Percentiles rank a stretch among this genome's conserved stretches.
phyloP scores from a whole-genome alignment of 1,284 basidiomycete species.

The Papiliotrema laurentii region DNA sequence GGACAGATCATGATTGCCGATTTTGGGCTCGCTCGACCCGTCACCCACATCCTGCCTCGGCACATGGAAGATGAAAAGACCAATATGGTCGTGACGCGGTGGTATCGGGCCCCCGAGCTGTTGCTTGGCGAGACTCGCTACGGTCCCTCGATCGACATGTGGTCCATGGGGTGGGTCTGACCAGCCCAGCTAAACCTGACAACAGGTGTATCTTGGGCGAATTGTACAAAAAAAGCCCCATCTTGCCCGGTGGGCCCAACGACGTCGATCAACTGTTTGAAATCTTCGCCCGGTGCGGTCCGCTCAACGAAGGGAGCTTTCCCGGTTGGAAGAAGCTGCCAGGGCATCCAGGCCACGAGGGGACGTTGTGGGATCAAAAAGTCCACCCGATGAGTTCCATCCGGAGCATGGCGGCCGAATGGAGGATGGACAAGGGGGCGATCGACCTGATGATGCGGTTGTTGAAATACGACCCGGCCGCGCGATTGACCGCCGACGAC shows the following conservation, averaged over 20 bases:
- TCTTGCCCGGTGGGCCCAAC: slow-evolving; percentile 71
- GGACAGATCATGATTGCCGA: slow-evolving; percentile 87
- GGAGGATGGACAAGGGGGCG: slow-evolving; percentile 35
- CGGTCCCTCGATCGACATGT: slow-evolving; percentile 91
- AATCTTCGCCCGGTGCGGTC: slow-evolving; percentile 85
- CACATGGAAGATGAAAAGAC: slow-evolving; percentile 66
- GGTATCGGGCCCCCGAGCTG: slow-evolving; percentile 96
- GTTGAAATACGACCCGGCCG: slow-evolving; percentile 53
- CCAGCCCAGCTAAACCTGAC: slow-evolving; percentile 1
- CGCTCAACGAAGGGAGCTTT: slow-evolving; percentile 68
- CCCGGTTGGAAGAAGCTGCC: slow-evolving; percentile 74
- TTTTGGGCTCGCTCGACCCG: slow-evolving; percentile 89
- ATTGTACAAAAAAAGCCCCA: slow-evolving; percentile 85
- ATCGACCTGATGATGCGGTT: slow-evolving; percentile 50
- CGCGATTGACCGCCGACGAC: slow-evolving; percentile 52
- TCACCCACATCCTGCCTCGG: slow-evolving; percentile 43
- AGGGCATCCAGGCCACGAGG: slow-evolving; percentile 66
- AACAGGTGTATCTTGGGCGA: slow-evolving; percentile 78
- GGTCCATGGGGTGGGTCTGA: slow-evolving; percentile 85
- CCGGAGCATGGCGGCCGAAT: background rate
- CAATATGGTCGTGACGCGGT: slow-evolving; percentile 96
- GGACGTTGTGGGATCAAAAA: slow-evolving; percentile 35
- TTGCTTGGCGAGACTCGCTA: slow-evolving; percentile 84
- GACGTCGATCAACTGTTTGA: slow-evolving; percentile 87
- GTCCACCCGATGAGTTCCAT: slow-evolving; percentile 7